Conservation (phyloP, 768 basidiomycete genomes). For the Agaricus subrufescens region DNA sequence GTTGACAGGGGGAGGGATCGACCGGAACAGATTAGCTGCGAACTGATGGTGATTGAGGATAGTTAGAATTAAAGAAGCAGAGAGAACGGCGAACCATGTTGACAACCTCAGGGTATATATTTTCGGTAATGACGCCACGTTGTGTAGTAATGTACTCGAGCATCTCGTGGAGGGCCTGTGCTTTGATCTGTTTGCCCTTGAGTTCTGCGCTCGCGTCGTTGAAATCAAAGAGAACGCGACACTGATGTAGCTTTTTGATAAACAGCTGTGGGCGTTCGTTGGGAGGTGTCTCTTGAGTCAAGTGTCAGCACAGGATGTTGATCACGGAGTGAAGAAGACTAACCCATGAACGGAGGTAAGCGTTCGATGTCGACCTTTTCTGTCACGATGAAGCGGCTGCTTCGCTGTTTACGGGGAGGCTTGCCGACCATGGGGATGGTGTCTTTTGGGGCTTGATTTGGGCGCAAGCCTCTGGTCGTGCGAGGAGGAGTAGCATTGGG, state of each 20-base stretch:
- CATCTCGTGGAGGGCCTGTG: constrained; percentile 96
- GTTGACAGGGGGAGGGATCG: constrained; percentile 99
- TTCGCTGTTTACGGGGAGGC: constrained; percentile 95
- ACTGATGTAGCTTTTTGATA: constrained; percentile 92
- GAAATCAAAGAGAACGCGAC: constrained; percentile 96
- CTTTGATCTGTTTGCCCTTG: constrained; percentile 98
- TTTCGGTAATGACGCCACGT: constrained; percentile 93
- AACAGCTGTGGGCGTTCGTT: constrained; percentile 89
- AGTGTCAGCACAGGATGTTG: not conserved
- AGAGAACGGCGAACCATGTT: constrained; percentile 71
- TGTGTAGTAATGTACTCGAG: constrained; percentile 98
- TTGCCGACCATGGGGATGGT: constrained; percentile 96
- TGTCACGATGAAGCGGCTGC: constrained; percentile 92
- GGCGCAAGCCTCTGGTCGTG: constrained; percentile 63
- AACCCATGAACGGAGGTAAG: constrained; percentile 86
- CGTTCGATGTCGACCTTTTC: constrained; percentile 97
- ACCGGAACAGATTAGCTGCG: constrained; percentile 96
- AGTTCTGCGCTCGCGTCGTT: constrained; percentile 96
- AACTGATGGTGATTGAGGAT: constrained; percentile 55
- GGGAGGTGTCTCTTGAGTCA: constrained; percentile 72
- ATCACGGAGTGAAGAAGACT: constrained; percentile 21
- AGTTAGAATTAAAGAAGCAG: constrained; percentile 7
- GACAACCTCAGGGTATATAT: constrained; percentile 97
- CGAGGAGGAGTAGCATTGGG: constrained; percentile 57
- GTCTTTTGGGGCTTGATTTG: constrained; percentile 85